Evolutionary conservation across 108 stramenopile genomes (phyloP).

Genomic region (Discostella pseudostelligera): DNA sequence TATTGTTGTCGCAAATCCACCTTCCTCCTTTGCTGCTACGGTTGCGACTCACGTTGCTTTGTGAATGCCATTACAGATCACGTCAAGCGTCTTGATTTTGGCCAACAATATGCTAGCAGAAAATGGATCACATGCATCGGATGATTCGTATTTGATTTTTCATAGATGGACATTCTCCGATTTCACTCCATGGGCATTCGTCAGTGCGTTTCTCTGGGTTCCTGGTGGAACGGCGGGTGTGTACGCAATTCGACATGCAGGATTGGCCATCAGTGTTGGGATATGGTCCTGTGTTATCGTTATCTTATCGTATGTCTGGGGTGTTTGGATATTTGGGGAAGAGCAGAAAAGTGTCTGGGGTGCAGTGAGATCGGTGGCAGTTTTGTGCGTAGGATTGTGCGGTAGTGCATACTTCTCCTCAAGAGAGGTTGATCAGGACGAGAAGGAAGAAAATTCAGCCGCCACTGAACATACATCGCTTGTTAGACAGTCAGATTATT

Average conservation of each 20-base stretch:
- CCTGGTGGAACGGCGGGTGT: slow-evolving; percentile 74
- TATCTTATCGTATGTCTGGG: slow-evolving; percentile 74
- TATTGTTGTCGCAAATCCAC: too few species aligned
- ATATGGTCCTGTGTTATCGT: slow-evolving; percentile 81
- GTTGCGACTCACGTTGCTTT: slow-evolving; percentile 11
- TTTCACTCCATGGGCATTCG: slow-evolving; percentile 57
- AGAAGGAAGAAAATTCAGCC: slow-evolving; percentile 4
- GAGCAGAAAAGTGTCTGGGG: slow-evolving; percentile 56
- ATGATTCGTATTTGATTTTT: slow-evolving; percentile 8
- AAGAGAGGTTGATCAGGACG: slow-evolving; percentile 7
- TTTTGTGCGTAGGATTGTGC: slow-evolving; percentile 57
- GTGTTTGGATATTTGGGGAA: slow-evolving; percentile 73
- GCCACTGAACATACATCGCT: slow-evolving; percentile 24
- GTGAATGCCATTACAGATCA: slow-evolving; percentile 1
- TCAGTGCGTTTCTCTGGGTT: slow-evolving; percentile 71
- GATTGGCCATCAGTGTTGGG: slow-evolving; percentile 74
- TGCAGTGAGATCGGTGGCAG: slow-evolving; percentile 47
- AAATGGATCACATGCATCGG: not conserved
- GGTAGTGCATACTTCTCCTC: slow-evolving; percentile 81
- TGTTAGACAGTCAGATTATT: slow-evolving; percentile 13
- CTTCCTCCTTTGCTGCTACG: not conserved
- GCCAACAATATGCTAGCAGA: slow-evolving; percentile 40
- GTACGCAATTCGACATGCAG: slow-evolving; percentile 78
- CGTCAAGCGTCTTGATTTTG: slow-evolving; percentile 30
- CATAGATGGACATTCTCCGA: slow-evolving; percentile 32